These are phyloP conservation scores for Suillus tomentosus DNA, from an alignment of 768 basidiomycete species.

Conservation along the genomic window DNA sequence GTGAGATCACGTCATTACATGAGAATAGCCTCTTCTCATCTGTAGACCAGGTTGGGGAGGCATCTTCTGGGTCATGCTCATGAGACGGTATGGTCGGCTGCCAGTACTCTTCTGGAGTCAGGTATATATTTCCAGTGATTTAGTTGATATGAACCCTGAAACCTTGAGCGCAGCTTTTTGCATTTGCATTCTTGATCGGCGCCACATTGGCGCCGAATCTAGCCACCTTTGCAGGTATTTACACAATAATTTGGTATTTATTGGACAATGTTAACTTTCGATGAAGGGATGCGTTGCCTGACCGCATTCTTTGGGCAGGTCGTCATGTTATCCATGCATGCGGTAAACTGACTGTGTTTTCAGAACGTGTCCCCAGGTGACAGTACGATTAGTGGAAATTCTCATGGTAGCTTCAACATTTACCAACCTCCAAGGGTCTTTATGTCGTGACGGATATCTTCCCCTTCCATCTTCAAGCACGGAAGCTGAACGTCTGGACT, in stretches of 20 bases:
- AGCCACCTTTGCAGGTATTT: slow-evolving; percentile 47
- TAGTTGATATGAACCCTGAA: not conserved
- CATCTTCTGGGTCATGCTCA: slow-evolving; percentile 31
- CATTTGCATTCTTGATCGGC: slow-evolving; percentile 49
- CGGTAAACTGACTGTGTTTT: not conserved
- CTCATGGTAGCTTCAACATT: not conserved
- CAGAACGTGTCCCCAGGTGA: slow-evolving; percentile 55
- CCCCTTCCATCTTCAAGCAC: slow-evolving; percentile 56
- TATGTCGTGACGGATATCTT: slow-evolving; percentile 52
- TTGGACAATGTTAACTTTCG: slow-evolving; percentile 2
- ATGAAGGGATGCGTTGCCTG: slow-evolving; percentile 33
- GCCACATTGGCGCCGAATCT: slow-evolving; percentile 53
- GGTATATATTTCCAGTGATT: slow-evolving; percentile 6
- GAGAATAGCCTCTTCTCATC: not conserved
- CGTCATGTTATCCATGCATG: not conserved
- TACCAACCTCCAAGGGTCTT: slow-evolving; percentile 34
- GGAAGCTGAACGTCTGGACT: slow-evolving; percentile 56
- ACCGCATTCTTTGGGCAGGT: slow-evolving; percentile 34
- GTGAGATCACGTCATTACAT: slow-evolving; percentile 21
- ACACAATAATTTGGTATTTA: not conserved
- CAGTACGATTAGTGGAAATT: slow-evolving; percentile 29
- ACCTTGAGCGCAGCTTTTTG: slow-evolving; percentile 34
- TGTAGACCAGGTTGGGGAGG: slow-evolving; percentile 31
- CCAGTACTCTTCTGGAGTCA: slow-evolving; percentile 35
- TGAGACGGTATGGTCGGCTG: slow-evolving; percentile 33